These are phyloP conservation scores for Coelastrella sp. DNA, from an alignment of 139 green algal genomes.

Conservation along the genomic window DNA sequence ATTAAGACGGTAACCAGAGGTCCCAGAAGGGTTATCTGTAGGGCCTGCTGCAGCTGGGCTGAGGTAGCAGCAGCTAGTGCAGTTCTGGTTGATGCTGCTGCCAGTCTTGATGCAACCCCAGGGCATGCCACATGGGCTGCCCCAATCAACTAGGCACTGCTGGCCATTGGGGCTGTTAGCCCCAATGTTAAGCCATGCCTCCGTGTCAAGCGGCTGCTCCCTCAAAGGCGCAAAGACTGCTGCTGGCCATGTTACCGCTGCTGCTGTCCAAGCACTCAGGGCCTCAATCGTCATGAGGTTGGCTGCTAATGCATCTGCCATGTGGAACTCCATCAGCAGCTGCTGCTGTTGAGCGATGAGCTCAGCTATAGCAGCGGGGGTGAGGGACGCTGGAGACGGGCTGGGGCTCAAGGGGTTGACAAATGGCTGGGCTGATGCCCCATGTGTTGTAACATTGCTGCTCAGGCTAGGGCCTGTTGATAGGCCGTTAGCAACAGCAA, in stretches of 20 bases:
- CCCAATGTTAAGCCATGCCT: too few relatives aligned
- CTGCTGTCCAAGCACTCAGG: conserved; percentile 7
- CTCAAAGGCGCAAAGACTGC: neutral
- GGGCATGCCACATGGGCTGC: neutral
- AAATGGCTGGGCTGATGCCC: too few relatives aligned
- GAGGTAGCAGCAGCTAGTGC: conserved; percentile 15
- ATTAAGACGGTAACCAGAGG: neutral
- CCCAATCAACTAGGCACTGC: neutral
- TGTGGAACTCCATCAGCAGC: conserved; percentile 1
- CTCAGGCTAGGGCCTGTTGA: too few relatives aligned
- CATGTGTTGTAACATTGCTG: too few relatives aligned
- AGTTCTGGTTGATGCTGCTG: conserved; percentile 18
- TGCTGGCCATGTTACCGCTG: conserved; percentile 8
- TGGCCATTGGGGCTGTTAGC: neutral
- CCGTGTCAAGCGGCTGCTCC: neutral
- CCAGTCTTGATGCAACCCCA: neutral
- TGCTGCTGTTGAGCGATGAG: conserved; percentile 14
- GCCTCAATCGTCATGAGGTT: conserved; percentile 33
- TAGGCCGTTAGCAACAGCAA: too few relatives aligned
- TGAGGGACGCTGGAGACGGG: neutral
- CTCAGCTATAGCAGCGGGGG: conserved; percentile 8
- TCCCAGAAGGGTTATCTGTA: neutral
- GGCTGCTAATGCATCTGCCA: conserved; percentile 36
- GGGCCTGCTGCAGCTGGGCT: neutral
- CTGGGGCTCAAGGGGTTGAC: too few relatives aligned